These are phyloP conservation scores for Silybum marianum DNA, from an alignment of 129 eudicot genomes.

Conservation along the genomic window DNA sequence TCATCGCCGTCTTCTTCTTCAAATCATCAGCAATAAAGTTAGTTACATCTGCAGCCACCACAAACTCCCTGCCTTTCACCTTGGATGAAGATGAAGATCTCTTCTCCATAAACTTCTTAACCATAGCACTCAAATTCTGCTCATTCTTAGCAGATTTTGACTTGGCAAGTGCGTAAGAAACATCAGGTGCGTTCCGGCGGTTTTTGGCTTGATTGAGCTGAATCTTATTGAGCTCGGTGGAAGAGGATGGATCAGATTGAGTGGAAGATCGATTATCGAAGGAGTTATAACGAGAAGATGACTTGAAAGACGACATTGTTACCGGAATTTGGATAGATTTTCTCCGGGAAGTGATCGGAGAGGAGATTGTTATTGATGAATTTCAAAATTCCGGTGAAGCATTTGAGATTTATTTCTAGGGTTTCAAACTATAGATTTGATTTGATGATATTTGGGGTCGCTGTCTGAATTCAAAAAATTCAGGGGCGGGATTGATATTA, in stretches of 20 bases:
- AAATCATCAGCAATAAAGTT: conserved; percentile 55
- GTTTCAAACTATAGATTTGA: background rate
- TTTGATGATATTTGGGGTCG: conserved; percentile 4
- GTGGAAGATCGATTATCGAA: background rate
- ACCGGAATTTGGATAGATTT: background rate
- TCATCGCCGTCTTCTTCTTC: conserved; percentile 46
- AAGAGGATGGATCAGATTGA: conserved; percentile 63
- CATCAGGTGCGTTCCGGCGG: conserved; percentile 8
- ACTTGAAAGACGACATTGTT: background rate
- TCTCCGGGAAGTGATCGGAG: background rate
- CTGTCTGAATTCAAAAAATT: conserved; percentile 8
- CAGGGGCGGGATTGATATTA: background rate
- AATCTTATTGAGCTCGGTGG: conserved; percentile 42
- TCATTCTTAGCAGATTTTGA: conserved; percentile 38
- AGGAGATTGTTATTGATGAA: conserved; percentile 5
- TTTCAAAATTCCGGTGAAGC: background rate
- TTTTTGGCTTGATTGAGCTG: conserved; percentile 4
- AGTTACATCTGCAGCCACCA: conserved; percentile 46
- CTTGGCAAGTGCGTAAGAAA: conserved; percentile 28
- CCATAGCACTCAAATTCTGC: conserved; percentile 62
- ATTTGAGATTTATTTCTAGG: background rate
- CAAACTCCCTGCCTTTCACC: conserved; percentile 30
- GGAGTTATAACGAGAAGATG: conserved; percentile 11
- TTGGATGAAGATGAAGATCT: conserved; percentile 31
- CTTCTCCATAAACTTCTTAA: conserved; percentile 75